A percentile compares a stretch with the other conserved stretches of the same genome.
Conservation (phyloP, 2,329 filamentous ascomycete species). For the Calonectria pseudoturangicola region DNA sequence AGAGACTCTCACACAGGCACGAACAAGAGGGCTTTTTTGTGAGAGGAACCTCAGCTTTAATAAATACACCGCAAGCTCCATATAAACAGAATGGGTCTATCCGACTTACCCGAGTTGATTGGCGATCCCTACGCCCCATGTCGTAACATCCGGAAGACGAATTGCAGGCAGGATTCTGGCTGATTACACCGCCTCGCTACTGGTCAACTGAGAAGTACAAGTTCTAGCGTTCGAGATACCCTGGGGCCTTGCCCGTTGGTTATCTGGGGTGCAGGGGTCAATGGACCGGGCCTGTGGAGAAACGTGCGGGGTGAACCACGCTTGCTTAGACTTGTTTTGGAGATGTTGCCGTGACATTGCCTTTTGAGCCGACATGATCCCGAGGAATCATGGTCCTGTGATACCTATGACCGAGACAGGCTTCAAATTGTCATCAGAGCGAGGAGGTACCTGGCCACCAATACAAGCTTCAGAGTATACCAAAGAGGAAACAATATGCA, state of each 20-base stretch:
- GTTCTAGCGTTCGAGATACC: background rate
- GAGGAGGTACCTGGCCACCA: background rate
- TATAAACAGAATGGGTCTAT: background rate
- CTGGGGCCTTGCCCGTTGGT: background rate
- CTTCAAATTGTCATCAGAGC: background rate
- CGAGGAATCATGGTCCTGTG: background rate
- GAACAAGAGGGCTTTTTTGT: background rate
- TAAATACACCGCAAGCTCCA: conserved; percentile 14
- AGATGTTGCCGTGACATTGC: background rate
- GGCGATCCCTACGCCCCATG: background rate
- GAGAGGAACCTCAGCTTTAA: background rate
- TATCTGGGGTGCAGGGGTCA: conserved; percentile 23
- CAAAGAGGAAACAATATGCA: background rate
- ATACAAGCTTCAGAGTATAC: background rate
- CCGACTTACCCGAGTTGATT: conserved; percentile 16
- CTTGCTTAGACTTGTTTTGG: conserved; percentile 13
- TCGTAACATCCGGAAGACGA: background rate
- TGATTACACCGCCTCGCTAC: background rate
- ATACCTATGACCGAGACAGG: background rate
- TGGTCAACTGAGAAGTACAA: background rate
- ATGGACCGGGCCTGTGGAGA: conserved; percentile 3
- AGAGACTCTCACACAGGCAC: background rate
- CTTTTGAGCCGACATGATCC: conserved; percentile 18
- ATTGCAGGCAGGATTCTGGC: background rate
- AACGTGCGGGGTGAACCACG: conserved; percentile 9